Conservation (phyloP, 225 moss, liverwort and hornwort genomes). For the Thuidium tamariscinum region DNA sequence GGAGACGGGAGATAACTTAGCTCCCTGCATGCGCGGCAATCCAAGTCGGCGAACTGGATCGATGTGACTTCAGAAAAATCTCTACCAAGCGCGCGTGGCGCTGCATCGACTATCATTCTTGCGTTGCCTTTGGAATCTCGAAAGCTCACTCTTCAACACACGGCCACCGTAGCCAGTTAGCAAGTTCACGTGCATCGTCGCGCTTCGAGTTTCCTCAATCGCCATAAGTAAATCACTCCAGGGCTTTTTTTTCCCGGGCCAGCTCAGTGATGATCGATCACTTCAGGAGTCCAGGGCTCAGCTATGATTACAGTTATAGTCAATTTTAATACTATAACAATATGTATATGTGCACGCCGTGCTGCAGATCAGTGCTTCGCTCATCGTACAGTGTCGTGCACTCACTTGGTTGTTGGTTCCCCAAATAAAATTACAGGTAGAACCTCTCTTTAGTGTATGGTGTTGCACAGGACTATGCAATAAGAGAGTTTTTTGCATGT, state of each 20-base stretch:
- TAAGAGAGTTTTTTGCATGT: too few species aligned
- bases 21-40: not conserved
- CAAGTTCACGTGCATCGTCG: not conserved
- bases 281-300: not conserved
- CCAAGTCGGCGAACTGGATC: not conserved
- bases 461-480: too few species aligned
- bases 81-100: too few species aligned
- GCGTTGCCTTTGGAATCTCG: not conserved
- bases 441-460: too few species aligned
- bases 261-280: not conserved
- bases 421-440: too few species aligned
- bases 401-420: too few species aligned
- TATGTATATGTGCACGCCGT: too few species aligned
- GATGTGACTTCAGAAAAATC: not conserved
- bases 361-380: too few species aligned
- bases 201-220: not conserved
- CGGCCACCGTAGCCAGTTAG: not conserved
- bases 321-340: too few species aligned
- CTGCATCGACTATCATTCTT: not conserved
- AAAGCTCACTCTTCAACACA: not conserved
- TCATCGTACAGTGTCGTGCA: not conserved
- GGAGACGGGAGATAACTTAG: not conserved
- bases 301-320: too few species aligned
- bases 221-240: too few species aligned
- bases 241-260: too few species aligned